phyloP scores from a whole-genome alignment of 768 basidiomycete genomes.

The Trametopsis cervina region DNA sequence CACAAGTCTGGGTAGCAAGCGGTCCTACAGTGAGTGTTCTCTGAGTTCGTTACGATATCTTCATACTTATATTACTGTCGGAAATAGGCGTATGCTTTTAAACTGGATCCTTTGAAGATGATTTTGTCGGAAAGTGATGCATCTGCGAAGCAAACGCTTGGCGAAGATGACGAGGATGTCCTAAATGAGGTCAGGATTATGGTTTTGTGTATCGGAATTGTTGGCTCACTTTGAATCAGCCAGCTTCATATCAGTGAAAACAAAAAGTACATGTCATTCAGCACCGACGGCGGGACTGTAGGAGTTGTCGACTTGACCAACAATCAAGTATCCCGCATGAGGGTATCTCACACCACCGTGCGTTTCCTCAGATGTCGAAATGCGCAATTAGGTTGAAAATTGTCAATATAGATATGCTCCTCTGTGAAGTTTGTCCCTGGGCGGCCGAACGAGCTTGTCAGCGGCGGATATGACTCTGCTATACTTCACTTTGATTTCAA shows the following conservation, averaged over 20 bases:
- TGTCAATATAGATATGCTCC: slow-evolving; percentile 74
- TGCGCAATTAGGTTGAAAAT: too few relatives aligned
- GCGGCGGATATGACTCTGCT: slow-evolving; percentile 68
- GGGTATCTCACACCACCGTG: slow-evolving; percentile 56
- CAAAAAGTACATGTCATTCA: slow-evolving; percentile 53
- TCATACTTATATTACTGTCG: neutral
- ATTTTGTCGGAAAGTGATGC: slow-evolving; percentile 50
- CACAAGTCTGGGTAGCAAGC: slow-evolving; percentile 60
- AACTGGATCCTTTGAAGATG: slow-evolving; percentile 42
- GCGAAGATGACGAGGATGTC: slow-evolving; percentile 45
- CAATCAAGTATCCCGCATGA: slow-evolving; percentile 47
- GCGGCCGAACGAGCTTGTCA: slow-evolving; percentile 65
- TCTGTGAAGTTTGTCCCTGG: slow-evolving; percentile 65
- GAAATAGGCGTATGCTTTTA: slow-evolving; percentile 32
- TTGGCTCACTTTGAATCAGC: slow-evolving; percentile 22
- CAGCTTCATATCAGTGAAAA: slow-evolving; percentile 59
- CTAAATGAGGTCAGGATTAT: slow-evolving; percentile 57
- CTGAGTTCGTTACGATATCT: neutral
- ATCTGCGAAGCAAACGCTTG: slow-evolving; percentile 30
- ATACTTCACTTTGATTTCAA: slow-evolving; percentile 62
- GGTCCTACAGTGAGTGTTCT: slow-evolving; percentile 41
- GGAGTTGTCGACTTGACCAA: slow-evolving; percentile 58
- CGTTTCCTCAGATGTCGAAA: too few relatives aligned
- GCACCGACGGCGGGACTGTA: slow-evolving; percentile 61
- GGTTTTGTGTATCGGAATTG: slow-evolving; percentile 4